phyloP scores from a whole-genome alignment of 1,284 basidiomycete genomes.

The Ustilago vetiveriae region DNA sequence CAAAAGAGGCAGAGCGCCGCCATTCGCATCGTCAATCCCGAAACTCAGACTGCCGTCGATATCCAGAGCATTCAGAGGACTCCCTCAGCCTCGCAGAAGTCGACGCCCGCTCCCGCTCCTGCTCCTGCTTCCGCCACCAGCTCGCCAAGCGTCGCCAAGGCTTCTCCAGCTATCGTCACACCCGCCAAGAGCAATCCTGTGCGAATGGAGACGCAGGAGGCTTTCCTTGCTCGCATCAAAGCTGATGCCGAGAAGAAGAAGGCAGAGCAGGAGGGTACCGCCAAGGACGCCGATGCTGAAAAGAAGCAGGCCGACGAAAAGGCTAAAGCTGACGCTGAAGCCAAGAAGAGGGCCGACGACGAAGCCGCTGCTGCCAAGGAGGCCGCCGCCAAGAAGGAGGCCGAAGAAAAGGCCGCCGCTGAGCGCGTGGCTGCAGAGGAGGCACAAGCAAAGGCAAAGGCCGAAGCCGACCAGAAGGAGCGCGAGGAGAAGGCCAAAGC shows the following conservation, averaged over 20 bases:
- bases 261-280: conserved; percentile 37
- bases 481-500: conserved; percentile 36
- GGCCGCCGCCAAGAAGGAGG: conserved; percentile 35
- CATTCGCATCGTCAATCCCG: conserved; percentile 66
- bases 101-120: conserved; percentile 21
- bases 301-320: conserved; percentile 41
- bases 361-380: conserved; percentile 44
- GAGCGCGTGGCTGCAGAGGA: conserved; percentile 44
- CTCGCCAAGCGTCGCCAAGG: conserved; percentile 35
- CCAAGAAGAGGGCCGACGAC: conserved; percentile 44
- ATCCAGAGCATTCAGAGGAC: conserved; percentile 52
- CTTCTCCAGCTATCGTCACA: conserved; percentile 28
- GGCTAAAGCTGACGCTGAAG: conserved; percentile 33
- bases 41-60: conserved; percentile 64
- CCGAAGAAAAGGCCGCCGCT: conserved; percentile 39
- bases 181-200: conserved; percentile 51
- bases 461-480: conserved; percentile 40
- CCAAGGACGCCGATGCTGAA: conserved; percentile 37
- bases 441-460: conserved; percentile 30
- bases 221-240: conserved; percentile 59
- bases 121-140: conserved; percentile 29
- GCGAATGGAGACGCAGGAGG: conserved; percentile 59
- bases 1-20: conserved; percentile 63
- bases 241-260: conserved; percentile 56
- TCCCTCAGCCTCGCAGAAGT: conserved; percentile 26